Base-by-base conservation (phyloP, 1,139 yeast species). In the Blastobotrys petasosporus region DNA sequence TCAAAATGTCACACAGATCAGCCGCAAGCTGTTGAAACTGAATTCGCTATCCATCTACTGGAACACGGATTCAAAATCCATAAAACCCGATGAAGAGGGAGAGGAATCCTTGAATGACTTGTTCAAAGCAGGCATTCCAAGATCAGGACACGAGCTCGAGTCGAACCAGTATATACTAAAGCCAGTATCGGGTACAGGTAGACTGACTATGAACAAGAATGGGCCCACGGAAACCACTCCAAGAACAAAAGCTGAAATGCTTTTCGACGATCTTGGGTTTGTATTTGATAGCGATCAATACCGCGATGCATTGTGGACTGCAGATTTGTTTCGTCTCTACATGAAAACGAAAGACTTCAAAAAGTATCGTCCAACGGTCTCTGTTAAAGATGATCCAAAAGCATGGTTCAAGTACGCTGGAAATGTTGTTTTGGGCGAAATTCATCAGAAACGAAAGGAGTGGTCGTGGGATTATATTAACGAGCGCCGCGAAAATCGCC, bases 151-250 rank as follows among this genome's bases (percentile, higher is more conserved):
- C 13, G 46, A 51, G 15, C 41, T 55, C 3, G 61, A 58, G 28
- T 64, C 69, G 28, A 68, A 72, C 12, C 94, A 88, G 58, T 88
- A 79, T 58, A 69, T 94, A 12, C 67, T 94, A 50, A 77, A 82
- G 47, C 99, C 99, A 0, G 95, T 94, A 1, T 79, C 88, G 5
- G 98, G 98, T 30, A 70, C 73, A 37, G 98, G 98, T 32, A 82
- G 82, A 58, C 66, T 94, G 37, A 82, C 92, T 1, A 69, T 92
- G 30, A 85, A 86, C 65, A 94, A 94, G 61, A 94, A 94, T 1
- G 73, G 94, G 1, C 79, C 88, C 0, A 82, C 79, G 40, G 58
- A 68, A 0, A 50, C 49, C n/a, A 66, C 68, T 28, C 97, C 98
- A 1, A 94, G 85, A 61, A 74, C 87, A 15, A 77, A 78, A 42